Conservation (phyloP, 495 filamentous ascomycete genomes). For the Barbatosphaeria neglecta region DNA sequence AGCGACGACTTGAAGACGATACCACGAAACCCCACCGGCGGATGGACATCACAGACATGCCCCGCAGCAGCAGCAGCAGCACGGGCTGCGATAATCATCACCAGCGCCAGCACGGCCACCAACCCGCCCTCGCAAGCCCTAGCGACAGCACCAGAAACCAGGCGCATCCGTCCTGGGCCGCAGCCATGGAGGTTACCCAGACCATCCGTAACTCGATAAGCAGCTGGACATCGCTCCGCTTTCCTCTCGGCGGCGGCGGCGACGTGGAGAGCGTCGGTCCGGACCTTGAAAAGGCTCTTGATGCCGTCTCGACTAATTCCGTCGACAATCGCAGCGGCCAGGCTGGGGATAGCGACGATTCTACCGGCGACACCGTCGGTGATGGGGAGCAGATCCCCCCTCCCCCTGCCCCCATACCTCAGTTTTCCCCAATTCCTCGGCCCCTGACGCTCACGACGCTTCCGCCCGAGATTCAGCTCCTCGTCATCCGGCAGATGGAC, state of each 20-base stretch:
- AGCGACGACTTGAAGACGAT: no score
- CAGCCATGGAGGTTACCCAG: background rate
- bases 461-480: conserved; percentile 19
- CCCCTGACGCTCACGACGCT: conserved; percentile 11
- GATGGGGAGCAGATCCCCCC: background rate
- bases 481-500: conserved; percentile 11
- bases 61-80: background rate
- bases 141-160: background rate
- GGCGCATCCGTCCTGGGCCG: background rate
- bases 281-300: background rate
- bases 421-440: background rate
- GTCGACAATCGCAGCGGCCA: background rate
- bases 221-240: background rate
- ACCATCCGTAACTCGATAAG: background rate
- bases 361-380: background rate
- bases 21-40: no score
- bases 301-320: background rate
- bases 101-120: background rate
- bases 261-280: background rate
- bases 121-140: no score
- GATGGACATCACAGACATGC: background rate
- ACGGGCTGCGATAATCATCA: background rate
- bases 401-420: background rate
- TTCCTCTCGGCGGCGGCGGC: background rate
- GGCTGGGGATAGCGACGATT: background rate